These are phyloP conservation scores for Pascua guehoae DNA, from an alignment of 1,284 basidiomycete genomes.

Conservation along the genomic window DNA sequence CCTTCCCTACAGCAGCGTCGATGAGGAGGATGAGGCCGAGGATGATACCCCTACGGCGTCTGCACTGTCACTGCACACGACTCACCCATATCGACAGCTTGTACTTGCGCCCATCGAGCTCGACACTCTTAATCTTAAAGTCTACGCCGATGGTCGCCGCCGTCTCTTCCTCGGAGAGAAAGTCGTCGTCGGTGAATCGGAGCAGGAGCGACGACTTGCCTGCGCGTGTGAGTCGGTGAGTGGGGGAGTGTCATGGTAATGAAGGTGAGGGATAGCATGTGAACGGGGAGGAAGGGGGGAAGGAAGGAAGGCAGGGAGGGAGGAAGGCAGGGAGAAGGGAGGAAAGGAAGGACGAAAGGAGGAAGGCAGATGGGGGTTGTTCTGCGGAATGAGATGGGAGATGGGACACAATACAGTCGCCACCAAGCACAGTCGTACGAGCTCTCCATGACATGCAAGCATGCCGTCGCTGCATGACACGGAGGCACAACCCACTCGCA, in stretches of 20 bases:
- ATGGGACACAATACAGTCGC: no score
- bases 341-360: no score
- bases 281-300: no score
- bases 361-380: no score
- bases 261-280: no score
- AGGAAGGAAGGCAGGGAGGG: no score
- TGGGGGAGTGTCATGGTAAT: background rate
- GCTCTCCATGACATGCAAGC: no score
- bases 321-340: no score
- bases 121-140: slow-evolving; percentile 55
- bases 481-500: no score
- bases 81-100: slow-evolving; percentile 58
- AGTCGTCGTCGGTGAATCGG: slow-evolving; percentile 94
- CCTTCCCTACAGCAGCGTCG: background rate
- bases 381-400: no score
- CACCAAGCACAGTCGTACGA: no score
- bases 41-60: background rate
- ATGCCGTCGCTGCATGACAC: no score
- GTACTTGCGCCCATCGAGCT: slow-evolving; percentile 53
- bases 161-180: slow-evolving; percentile 89
- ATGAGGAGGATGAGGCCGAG: background rate
- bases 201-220: slow-evolving; percentile 73
- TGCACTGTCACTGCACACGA: background rate
- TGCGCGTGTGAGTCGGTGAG: slow-evolving; percentile 13
- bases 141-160: slow-evolving; percentile 76